Evolutionary conservation across 345 rosid species (phyloP).

Genomic region (Eucalyptus curtisii): DNA sequence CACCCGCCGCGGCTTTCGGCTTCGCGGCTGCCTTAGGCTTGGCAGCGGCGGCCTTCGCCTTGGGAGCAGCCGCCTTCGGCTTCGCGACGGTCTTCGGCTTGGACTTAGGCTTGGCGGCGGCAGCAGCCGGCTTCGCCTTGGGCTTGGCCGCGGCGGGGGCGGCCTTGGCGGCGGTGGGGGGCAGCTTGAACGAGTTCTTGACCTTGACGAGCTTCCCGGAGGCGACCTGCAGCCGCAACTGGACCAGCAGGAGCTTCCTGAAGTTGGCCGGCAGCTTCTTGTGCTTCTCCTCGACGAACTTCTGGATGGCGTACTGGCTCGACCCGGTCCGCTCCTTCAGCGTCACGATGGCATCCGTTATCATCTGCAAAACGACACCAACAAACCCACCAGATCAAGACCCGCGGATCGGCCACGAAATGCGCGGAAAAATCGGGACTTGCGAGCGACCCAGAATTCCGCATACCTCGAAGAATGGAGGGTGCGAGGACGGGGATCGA

Average conservation of each 20-base stretch:
- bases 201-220: constrained; percentile 34
- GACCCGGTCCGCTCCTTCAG: constrained; percentile 48
- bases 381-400: neutral
- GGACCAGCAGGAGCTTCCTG: constrained; percentile 27
- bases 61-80: neutral
- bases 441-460: neutral
- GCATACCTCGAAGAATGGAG: constrained; percentile 28
- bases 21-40: neutral
- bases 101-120: neutral
- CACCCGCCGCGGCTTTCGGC: neutral
- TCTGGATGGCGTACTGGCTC: constrained; percentile 42
- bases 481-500: constrained; percentile 13
- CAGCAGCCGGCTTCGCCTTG: neutral
- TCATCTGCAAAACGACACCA: constrained; percentile 15
- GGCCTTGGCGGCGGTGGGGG: neutral
- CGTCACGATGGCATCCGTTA: constrained; percentile 24
- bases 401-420: neutral
- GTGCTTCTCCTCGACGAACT: constrained; percentile 40
- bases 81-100: neutral
- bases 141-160: neutral
- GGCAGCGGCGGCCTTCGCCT: neutral
- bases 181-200: constrained; percentile 36
- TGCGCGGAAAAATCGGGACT: neutral
- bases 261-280: constrained; percentile 24
- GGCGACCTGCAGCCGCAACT: constrained; percentile 30